Evolutionary conservation across 306 rosid species (phyloP).

Genomic region (Gynostemma pentaphyllum): DNA sequence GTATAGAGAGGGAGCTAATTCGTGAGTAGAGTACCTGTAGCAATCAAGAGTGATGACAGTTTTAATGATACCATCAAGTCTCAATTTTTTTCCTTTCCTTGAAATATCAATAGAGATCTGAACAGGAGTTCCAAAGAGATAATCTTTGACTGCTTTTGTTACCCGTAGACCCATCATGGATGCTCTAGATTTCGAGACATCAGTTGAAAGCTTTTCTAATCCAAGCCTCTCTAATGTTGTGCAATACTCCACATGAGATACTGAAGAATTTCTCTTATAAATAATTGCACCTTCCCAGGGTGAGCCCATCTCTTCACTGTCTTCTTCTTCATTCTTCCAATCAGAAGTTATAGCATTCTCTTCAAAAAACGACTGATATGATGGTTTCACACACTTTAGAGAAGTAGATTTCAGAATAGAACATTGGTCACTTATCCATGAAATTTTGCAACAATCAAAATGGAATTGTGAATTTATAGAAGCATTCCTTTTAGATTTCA

Average conservation of each 20-base stretch:
- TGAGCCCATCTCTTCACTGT: constrained; percentile 30
- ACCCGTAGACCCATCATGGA: constrained; percentile 74
- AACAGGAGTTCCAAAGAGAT: constrained; percentile 76
- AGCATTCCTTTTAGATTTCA: constrained; percentile 16
- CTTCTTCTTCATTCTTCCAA: constrained; percentile 37
- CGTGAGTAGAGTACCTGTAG: constrained; percentile 43
- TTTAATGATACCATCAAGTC: constrained; percentile 85
- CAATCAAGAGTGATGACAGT: constrained; percentile 65
- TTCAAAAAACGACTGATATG: constrained; percentile 22
- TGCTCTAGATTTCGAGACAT: constrained; percentile 58
- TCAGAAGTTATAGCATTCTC: constrained; percentile 22
- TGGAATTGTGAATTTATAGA: constrained; percentile 17
- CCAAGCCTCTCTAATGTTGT: constrained; percentile 94
- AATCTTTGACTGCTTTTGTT: constrained; percentile 64
- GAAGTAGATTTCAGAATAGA: constrained; percentile 13
- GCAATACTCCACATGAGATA: constrained; percentile 69
- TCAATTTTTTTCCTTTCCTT: constrained; percentile 58
- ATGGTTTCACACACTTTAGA: constrained; percentile 22
- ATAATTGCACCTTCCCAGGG: constrained; percentile 93
- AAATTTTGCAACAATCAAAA: constrained; percentile 14
- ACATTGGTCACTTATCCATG: constrained; percentile 14
- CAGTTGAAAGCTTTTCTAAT: constrained; percentile 53
- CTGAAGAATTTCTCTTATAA: constrained; percentile 57
- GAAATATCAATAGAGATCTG: constrained; percentile 72
- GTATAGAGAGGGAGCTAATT: background rate